Conservation (phyloP, 2,329 filamentous ascomycete genomes). For the Stagonosporopsis cucurbitacearum region DNA sequence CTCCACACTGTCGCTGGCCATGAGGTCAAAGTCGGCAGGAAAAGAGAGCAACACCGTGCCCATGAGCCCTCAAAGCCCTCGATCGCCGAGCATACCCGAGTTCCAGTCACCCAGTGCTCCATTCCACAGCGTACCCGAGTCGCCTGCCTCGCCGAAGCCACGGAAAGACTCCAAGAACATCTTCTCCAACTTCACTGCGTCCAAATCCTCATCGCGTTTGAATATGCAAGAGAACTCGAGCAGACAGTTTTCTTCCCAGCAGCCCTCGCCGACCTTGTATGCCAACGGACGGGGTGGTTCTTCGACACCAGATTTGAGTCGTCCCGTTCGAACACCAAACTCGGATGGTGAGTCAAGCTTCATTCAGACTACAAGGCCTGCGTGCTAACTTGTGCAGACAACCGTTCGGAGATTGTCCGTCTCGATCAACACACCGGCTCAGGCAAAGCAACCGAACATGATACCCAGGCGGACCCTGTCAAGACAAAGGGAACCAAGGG, state of each 20-base stretch:
- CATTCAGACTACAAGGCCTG: too few species aligned
- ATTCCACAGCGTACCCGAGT: conserved; percentile 41
- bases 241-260: conserved; percentile 44
- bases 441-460: conserved; percentile 38
- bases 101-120: conserved; percentile 39
- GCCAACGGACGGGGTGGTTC: conserved; percentile 53
- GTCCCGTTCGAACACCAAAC: conserved; percentile 46
- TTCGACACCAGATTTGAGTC: conserved; percentile 57
- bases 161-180: conserved; percentile 52
- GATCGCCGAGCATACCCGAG: conserved; percentile 40
- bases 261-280: conserved; percentile 44
- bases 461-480: conserved; percentile 28
- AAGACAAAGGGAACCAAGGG: conserved; percentile 36
- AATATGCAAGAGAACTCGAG: conserved; percentile 45
- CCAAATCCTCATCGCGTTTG: conserved; percentile 55
- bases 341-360: conserved; percentile 39
- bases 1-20: conserved; percentile 46
- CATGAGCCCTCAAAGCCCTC: conserved; percentile 45
- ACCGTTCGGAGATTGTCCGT: conserved; percentile 39
- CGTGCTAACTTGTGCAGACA: conserved; percentile 34
- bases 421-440: conserved; percentile 40
- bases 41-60: conserved; percentile 38
- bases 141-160: conserved; percentile 44
- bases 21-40: conserved; percentile 38
- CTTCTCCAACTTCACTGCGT: conserved; percentile 57